A percentile compares a stretch with the other conserved stretches of the same genome.
phyloP scores from a whole-genome alignment of 23 red algal species.

The Gracilaria gracilis region DNA sequence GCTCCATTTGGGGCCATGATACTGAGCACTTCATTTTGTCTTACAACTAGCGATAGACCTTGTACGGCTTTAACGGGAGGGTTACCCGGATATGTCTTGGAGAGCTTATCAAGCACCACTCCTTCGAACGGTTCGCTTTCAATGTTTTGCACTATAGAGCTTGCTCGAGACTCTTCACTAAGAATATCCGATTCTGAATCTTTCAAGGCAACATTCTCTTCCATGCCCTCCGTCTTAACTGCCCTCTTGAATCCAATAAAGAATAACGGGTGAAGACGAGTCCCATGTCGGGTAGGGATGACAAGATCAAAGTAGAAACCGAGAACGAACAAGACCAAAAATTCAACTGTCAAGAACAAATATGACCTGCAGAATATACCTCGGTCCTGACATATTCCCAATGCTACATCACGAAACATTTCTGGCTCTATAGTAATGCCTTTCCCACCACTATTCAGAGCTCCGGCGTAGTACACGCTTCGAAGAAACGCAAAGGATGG shows the following conservation, averaged over 20 bases:
- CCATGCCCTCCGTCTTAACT: neutral
- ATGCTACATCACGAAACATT: constrained; percentile 36
- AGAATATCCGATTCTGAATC: constrained; percentile 37
- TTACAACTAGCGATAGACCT: constrained; percentile 69
- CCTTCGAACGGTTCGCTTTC: constrained; percentile 44
- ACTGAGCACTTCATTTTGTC: constrained; percentile 75
- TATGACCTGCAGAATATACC: constrained; percentile 83
- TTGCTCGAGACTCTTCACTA: constrained; percentile 58
- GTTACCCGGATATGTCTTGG: constrained; percentile 72
- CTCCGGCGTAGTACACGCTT: constrained; percentile 84
- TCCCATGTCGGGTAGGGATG: constrained; percentile 54
- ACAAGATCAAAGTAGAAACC: constrained; percentile 93
- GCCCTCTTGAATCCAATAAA: constrained; percentile 71
- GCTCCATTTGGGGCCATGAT: constrained; percentile 86
- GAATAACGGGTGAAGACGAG: constrained; percentile 87
- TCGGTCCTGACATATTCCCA: constrained; percentile 84
- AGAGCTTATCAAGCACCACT: constrained; percentile 68
- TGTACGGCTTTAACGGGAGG: constrained; percentile 81
- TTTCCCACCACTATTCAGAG: constrained; percentile 72
- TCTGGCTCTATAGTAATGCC: constrained; percentile 63
- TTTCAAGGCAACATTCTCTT: neutral
- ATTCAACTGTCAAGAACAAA: constrained; percentile 72
- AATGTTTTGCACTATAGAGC: constrained; percentile 42
- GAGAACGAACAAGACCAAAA: constrained; percentile 61
- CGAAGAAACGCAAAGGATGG: constrained; percentile 91